Evolutionary conservation across 2,329 filamentous ascomycete genomes (phyloP).

Genomic region (Fusarium cicatricum): DNA sequence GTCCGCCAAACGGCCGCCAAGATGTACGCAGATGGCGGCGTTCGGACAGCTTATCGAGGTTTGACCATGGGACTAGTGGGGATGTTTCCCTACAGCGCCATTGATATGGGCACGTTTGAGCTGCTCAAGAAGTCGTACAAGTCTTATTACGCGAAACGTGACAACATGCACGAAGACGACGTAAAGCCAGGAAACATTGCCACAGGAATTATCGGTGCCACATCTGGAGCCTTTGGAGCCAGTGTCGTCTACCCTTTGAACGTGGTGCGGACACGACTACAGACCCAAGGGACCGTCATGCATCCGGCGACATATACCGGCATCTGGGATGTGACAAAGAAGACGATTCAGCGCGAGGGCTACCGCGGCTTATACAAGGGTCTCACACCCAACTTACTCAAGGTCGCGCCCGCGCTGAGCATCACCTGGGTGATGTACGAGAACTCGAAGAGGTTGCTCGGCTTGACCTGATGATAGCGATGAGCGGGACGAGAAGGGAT

Average conservation of each 20-base stretch:
- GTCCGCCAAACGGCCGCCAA: constrained; percentile 84
- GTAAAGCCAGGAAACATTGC: constrained; percentile 81
- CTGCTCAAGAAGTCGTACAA: constrained; percentile 82
- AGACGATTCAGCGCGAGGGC: constrained; percentile 85
- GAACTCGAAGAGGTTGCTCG: constrained; percentile 80
- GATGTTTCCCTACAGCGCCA: constrained; percentile 98
- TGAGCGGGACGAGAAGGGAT: constrained; percentile 3
- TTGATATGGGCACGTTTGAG: constrained; percentile 96
- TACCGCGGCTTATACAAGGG: constrained; percentile 91
- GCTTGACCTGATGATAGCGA: constrained; percentile 50
- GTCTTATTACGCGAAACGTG: constrained; percentile 71
- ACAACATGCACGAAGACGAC: constrained; percentile 83
- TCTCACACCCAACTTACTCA: constrained; percentile 91
- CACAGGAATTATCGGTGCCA: constrained; percentile 88
- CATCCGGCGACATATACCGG: constrained; percentile 91
- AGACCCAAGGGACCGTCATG: constrained; percentile 93
- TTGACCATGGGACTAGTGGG: constrained; percentile 92
- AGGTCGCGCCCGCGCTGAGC: constrained; percentile 94
- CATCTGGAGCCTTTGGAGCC: constrained; percentile 90
- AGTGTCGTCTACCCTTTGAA: constrained; percentile 96
- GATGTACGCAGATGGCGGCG: constrained; percentile 81
- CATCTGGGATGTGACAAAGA: constrained; percentile 85
- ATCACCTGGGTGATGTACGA: constrained; percentile 96
- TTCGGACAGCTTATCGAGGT: constrained; percentile 85
- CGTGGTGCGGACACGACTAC: constrained; percentile 86